Base-by-base conservation (phyloP, 805 yeast species). In the Suhomyces kilbournensis region DNA sequence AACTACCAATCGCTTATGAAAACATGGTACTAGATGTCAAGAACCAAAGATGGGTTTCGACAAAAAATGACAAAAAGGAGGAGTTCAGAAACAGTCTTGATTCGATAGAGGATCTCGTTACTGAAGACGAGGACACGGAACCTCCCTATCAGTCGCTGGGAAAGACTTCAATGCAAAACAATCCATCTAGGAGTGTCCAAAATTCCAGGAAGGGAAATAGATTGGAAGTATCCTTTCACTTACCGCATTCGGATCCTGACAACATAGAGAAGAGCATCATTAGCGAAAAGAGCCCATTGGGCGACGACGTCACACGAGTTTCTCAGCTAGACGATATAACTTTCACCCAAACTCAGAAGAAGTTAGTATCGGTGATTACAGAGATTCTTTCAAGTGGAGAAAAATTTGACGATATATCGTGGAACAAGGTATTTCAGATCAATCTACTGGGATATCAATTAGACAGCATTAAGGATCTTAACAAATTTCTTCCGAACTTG, bases 311-410 rank as follows among this genome's bases (percentile, higher is more conserved):
- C 2, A 79, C 83, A 0, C 68, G 69, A 19, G 58, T 72, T 2
- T 75, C 81, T 2, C 75, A 75, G 26, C 49, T 78, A 5, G 66
- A 68, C 10, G 78, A 79, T 45, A 49, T 78, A 3, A 76, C 84
- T 3, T 81, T 81, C 57, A 69, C 82, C 1, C 78, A 79, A 55
- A 71, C 80, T 0, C 74, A 74, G 51, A 70, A 64, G 47, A 65
- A 66, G 12, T 60, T 81, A 38, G 80, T 79, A 3, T 66, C 80
- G 6, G 70, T 77, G 2, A 72, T 81, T 25, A 79, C 80, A 0
- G 77, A 76, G 35, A 58, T 64, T 2, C 65, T 77, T 47, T 70
- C 80, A 1, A 59, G 57, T 3, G 64, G 61, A 2, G 68, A 64
- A 8, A 63, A 66, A 7, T 63, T 71, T 7, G 65, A 71, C 1